Percentiles rank a stretch among this genome's conserved stretches.
These are phyloP conservation scores for Aschersonia sp. DNA, from an alignment of 2,329 filamentous ascomycete species.

Conservation along the genomic window DNA sequence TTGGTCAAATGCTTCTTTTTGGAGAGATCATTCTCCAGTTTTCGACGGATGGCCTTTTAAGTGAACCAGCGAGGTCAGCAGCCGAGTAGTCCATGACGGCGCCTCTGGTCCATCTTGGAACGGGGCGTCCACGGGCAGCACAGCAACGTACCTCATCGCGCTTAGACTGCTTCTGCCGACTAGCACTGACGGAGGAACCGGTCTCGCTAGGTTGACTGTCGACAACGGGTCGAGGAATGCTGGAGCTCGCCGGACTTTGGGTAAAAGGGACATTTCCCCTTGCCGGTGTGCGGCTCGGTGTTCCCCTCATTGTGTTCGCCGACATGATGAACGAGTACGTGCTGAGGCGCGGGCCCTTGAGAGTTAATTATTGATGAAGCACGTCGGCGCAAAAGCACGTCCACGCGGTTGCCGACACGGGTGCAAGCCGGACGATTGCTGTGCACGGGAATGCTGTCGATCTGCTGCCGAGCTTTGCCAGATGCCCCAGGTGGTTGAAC, in stretches of 20 bases:
- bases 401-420: too few relatives aligned
- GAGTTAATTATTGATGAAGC: too few relatives aligned
- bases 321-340: slow-evolving; percentile 27
- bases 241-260: slow-evolving; percentile 45
- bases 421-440: background rate
- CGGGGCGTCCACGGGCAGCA: background rate
- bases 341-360: background rate
- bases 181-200: slow-evolving; percentile 69
- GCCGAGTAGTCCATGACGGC: background rate
- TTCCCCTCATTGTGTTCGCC: slow-evolving; percentile 52
- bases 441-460: too few relatives aligned
- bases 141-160: slow-evolving; percentile 78
- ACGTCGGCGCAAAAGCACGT: too few relatives aligned
- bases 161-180: slow-evolving; percentile 91
- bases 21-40: slow-evolving; percentile 93
- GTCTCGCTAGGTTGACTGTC: slow-evolving; percentile 46
- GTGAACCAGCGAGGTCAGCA: slow-evolving; percentile 1
- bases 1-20: slow-evolving; percentile 82
- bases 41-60: slow-evolving; percentile 77
- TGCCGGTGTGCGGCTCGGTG: slow-evolving; percentile 46
- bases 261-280: slow-evolving; percentile 45
- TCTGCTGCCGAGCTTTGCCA: background rate
- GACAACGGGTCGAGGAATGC: slow-evolving; percentile 58
- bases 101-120: background rate
- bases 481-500: background rate